phyloP scores from a whole-genome alignment of 108 stramenopile genomes.

The Aurantiochytrium sp. region DNA sequence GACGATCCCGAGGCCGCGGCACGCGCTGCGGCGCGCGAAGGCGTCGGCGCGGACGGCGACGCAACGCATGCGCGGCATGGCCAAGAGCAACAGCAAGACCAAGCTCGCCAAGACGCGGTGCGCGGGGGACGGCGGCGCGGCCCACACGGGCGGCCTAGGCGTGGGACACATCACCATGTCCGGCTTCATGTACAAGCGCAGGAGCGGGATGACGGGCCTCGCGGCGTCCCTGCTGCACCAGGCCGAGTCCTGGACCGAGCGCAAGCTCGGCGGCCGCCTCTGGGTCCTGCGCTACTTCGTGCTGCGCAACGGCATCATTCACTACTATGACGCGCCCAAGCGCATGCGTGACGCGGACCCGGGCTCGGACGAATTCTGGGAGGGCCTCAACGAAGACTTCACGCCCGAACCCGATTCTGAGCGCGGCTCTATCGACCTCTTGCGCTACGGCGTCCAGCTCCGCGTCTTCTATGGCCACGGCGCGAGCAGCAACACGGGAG shows the following conservation, averaged over 20 bases:
- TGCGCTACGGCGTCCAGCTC: neutral
- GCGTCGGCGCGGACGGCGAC: neutral
- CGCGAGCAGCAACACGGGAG: neutral
- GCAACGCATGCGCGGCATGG: slow-evolving; percentile 7
- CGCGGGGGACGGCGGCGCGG: neutral
- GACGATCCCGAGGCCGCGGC: neutral
- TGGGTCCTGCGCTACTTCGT: neutral
- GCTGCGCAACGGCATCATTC: neutral
- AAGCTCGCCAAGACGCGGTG: neutral
- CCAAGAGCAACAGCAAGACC: neutral
- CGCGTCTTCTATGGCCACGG: neutral
- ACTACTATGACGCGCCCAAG: slow-evolving; percentile 1
- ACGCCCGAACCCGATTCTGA: neutral
- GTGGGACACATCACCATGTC: neutral
- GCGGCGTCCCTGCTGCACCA: neutral
- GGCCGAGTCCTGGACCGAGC: slow-evolving; percentile 18
- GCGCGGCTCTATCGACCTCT: neutral
- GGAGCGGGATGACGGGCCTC: neutral
- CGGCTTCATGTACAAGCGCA: slow-evolving; percentile 18
- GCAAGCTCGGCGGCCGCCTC: neutral
- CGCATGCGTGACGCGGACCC: neutral
- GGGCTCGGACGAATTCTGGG: neutral
- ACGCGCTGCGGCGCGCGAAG: neutral
- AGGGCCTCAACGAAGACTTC: neutral
- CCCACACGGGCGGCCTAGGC: neutral